Evolutionary conservation across 1,284 basidiomycete species (phyloP), one percentile per base, ranked within the genome.

Genomic region (Cystobasidium pallidum): DNA sequence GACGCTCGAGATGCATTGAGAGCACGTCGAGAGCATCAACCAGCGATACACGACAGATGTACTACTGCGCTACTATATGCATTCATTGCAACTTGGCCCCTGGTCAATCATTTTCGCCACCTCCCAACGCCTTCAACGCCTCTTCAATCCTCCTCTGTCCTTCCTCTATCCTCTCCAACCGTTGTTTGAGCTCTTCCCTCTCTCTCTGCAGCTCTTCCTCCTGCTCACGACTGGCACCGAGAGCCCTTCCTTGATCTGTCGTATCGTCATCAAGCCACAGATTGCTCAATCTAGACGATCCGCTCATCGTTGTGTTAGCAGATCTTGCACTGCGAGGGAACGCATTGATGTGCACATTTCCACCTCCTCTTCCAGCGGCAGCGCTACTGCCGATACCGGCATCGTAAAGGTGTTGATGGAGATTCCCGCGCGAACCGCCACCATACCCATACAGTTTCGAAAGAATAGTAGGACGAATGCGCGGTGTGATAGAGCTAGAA

Each of bases 71-170:
- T n/a, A n/a, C n/a, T 39, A 39, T 39, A 39, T 39, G 36, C 36
- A 7, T 13, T 39, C 36, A 39, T n/a, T n/a, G n/a, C n/a, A n/a
- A n/a, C n/a, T n/a, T n/a, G n/a, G n/a, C 17, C 61, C 2, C 28
- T 6, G 39, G 19, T 45, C 54, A 63, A 45, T 45, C 43, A 45
- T 45, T 45, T 19, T 66, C 70, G 21, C 52, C 63, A 11, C 70
- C 70, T 10, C 63, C 65, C 24, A 72, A 45, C 26, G 51, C 65
- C 32, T 59, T 66, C 24, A 72, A 49, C 3, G 70, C 70, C 43
- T 72, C 70, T 49, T 72, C 70, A 39, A 72, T 72, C 41, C 70
- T 57, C 55, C 66, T 72, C 45, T 72, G 63, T 28, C 70, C 65
- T 24, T 72, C 70, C 28, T 72, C 70, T n/a, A 72, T 72, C 43